These are phyloP conservation scores for sunflower (Helianthus annuus) DNA, from an alignment of 129 eudicot genomes.

Conservation along the genomic window HanXRQr2.0-SUNRISE NC_035439.2:120624021-120624520, in stretches of 20 bases:
- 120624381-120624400: slow-evolving; percentile 92
- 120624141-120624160: not conserved
- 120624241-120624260: not conserved
- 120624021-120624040: no score
- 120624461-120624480: slow-evolving; percentile 79
- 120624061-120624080: no score
- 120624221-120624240: not conserved
- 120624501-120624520: slow-evolving; percentile 35
- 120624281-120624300: not conserved
- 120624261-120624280: slow-evolving; percentile 7
- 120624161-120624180: not conserved
- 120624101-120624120: not conserved
- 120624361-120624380: slow-evolving; percentile 46
- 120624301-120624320: slow-evolving; percentile 11
- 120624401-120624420: slow-evolving; percentile 77
- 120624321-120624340: not conserved
- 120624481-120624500: slow-evolving; percentile 40
- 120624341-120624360: not conserved
- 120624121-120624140: not conserved
- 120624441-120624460: slow-evolving; percentile 65
- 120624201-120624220: not conserved
- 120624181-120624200: not conserved
- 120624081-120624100: no score
- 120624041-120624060: no score
- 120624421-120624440: slow-evolving; percentile 82